phyloP scores from a whole-genome alignment of 345 rosid genomes.

The Sisymbrium altissimum region DNA sequence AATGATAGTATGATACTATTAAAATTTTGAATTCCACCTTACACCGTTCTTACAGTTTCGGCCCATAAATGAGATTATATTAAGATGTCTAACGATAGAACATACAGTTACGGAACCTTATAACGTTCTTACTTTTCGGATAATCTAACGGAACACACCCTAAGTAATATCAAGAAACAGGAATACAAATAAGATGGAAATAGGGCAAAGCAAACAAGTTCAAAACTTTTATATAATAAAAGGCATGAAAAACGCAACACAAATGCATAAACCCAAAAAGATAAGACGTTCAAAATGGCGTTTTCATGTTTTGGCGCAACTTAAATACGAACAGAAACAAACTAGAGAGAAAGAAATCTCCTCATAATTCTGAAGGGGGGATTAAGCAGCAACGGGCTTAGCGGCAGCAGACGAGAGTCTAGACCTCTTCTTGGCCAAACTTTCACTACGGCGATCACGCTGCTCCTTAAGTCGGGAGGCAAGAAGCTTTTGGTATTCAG shows the following conservation, averaged over 20 bases:
- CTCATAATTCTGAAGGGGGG: not conserved
- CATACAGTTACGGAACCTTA: too few species aligned
- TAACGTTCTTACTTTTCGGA: too few species aligned
- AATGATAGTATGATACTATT: too few species aligned
- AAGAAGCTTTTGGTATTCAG: conserved; percentile 86
- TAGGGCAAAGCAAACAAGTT: not conserved
- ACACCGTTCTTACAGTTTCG: too few species aligned
- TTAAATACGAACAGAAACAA: conserved; percentile 18
- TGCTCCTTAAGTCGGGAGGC: conserved; percentile 84
- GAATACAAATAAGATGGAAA: not conserved
- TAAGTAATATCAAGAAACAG: not conserved
- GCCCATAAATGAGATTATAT: too few species aligned
- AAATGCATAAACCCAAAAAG: not conserved
- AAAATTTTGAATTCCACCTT: too few species aligned
- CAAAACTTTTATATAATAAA: conserved; percentile 24
- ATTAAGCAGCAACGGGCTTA: conserved; percentile 62
- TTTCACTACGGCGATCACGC: conserved; percentile 80
- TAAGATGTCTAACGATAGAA: too few species aligned
- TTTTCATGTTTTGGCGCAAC: conserved; percentile 15
- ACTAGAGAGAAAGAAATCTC: not conserved
- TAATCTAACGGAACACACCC: too few species aligned
- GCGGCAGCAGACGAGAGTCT: conserved; percentile 77
- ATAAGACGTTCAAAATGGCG: conserved; percentile 4
- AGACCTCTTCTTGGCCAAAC: conserved; percentile 88
- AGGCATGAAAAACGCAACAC: not conserved